Evolutionary conservation across 345 rosid species (phyloP).

Genomic region (Brassica carinata): DNA sequence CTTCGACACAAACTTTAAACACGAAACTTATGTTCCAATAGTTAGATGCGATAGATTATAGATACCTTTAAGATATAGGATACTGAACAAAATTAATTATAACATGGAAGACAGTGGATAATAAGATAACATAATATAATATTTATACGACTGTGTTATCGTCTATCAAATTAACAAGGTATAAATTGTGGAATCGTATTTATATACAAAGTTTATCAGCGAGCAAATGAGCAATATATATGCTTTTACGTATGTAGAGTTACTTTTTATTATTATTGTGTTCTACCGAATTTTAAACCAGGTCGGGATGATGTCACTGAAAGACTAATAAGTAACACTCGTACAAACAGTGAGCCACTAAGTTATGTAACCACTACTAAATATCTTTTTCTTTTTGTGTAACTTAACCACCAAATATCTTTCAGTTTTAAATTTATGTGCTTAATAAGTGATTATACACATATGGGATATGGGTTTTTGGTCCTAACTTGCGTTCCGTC

Average conservation of each 20-base stretch:
- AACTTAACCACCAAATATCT: not conserved
- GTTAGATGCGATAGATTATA: not conserved
- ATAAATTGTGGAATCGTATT: not conserved
- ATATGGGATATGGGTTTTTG: not conserved
- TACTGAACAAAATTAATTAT: not conserved
- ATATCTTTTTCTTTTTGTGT: no score
- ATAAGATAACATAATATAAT: not conserved
- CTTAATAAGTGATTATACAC: not conserved
- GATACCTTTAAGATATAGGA: not conserved
- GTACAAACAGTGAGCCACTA: not conserved
- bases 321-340: not conserved
- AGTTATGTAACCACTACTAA: no score
- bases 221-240: not conserved
- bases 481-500: constrained; percentile 23
- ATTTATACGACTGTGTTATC: not conserved
- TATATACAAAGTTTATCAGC: not conserved
- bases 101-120: no score
- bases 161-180: not conserved
- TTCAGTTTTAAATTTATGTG: not conserved
- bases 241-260: not conserved
- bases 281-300: not conserved
- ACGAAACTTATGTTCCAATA: not conserved
- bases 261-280: not conserved
- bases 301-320: not conserved
- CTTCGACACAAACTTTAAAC: not conserved